Evolutionary conservation across 1,139 yeast genomes (phyloP), one percentile per base, ranked within the genome.

Genomic region (Protomyces lactucae-debilis): DNA sequence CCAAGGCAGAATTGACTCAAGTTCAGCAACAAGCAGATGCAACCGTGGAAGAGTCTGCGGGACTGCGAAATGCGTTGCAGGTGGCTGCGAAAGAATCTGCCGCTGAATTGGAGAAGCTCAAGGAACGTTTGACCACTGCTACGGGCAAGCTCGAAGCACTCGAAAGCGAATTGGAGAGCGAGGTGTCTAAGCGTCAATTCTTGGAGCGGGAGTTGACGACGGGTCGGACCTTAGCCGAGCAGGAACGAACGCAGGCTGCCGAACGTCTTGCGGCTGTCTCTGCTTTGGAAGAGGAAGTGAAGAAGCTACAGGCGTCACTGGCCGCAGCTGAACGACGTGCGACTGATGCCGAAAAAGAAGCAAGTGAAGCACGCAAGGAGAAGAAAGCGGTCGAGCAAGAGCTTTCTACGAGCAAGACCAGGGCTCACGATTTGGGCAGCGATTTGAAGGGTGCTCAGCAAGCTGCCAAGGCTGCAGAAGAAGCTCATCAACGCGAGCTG

Each of bases 21-120:
- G 18, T 18, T 21, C 52, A 56, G 28, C 46, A 55, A 3, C 40
- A 65, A 23, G 18, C 60, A 1, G 65, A 64, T 28, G 59, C 56
- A 9, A 46, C 65, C 2, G 39, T 63, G 3, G 55, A 57, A 2
- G 60, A 57, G 12, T 48, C 53, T 23, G 37, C 57, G 2, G 28
- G 57, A n/a, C 32, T 55, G 25, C 46, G 64, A 18, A 61, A 61
- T 8, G 72, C 73, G 52, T 68, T 70, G 28, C 69, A 70, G 37
- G 64, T 64, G 14, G 53, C 73, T 4, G 69, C 69, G 52, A 61
- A 59, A 1, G 67, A 65, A 32, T 57, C 59, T 21, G 25, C 52
- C 1, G 39, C 51, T 12, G 74, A 74, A 35, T 67, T 69, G 2
- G 76, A 73, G 39, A 66, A 69, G 18, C 74, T 75, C 66, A 70